Base-by-base conservation (phyloP, 108 stramenopile species). In the Fistulifera solaris region DNA sequence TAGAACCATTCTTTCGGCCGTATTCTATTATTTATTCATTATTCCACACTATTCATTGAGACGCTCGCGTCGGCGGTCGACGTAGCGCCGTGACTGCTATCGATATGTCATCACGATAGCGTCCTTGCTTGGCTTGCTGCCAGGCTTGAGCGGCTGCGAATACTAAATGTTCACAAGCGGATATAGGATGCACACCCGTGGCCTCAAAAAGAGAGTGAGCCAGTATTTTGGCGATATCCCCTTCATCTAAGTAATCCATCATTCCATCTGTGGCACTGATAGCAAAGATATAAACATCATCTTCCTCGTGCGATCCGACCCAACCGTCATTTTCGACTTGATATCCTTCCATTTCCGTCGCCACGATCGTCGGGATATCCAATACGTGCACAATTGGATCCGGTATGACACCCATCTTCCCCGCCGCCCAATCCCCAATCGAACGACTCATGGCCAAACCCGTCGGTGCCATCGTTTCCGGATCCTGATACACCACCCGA, bases 221-320 rank as follows among this genome's bases (percentile, higher is more conserved):
- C 13, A 92, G 45, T 26, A 72, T 56, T 8, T 67, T 53, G 4
- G 77, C 84, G 52, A 92, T 72, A 11, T 70, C 63, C 21, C 70
- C 38, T 17, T 65, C 62, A 23, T 57, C 53, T 23, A 92, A 54
- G 52, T 78, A 85, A 50, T 92, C 90, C 54, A 87, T 65, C 58
- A 87, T 67, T n/a, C 90, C 90, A 67, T 92, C 90, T n/a, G 90
- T 77, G 10, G 79, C 82, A 16, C 81, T 76, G 47, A 83, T 64
- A 1, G 74, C 80, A 62, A 92, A 80, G 10, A 87, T 65, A 35
- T 80, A 67, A 23, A 87, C 59, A 52, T 92, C 75, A 13, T 76
- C 68, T 2, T 31, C 50, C 19, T 62, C 54, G 41, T 53, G 11
- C 17, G 31, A 12, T 11, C 44, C 44, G 21, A 45, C 44, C 4